These are phyloP conservation scores for Tricholomella constricta DNA, from an alignment of 768 basidiomycete genomes.

Conservation along the genomic window DNA sequence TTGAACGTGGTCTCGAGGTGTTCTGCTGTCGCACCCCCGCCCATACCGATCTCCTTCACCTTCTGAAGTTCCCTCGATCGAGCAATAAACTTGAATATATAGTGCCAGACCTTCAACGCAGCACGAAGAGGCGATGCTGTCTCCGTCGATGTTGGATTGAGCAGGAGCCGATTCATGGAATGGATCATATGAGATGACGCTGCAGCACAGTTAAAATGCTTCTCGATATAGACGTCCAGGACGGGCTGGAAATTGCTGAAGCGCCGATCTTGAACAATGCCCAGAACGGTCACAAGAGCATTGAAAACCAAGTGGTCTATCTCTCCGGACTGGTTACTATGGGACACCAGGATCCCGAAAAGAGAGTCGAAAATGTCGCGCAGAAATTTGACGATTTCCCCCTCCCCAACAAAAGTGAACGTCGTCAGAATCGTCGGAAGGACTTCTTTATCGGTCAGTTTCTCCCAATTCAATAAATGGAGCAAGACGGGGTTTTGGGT, in stretches of 20 bases:
- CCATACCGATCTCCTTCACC: constrained; percentile 74
- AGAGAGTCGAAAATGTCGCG: constrained; percentile 91
- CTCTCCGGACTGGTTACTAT: constrained; percentile 71
- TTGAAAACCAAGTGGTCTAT: constrained; percentile 89
- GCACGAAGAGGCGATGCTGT: constrained; percentile 80
- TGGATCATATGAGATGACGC: constrained; percentile 85
- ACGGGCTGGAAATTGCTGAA: constrained; percentile 96
- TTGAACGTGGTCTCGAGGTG: constrained; percentile 86
- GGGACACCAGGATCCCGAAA: constrained; percentile 83
- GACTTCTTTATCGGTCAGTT: constrained; percentile 59
- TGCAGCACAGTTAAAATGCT: constrained; percentile 79
- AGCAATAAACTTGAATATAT: constrained; percentile 93
- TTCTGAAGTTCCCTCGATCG: constrained; percentile 90
- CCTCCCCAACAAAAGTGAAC: constrained; percentile 91
- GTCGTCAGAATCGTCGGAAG: constrained; percentile 75
- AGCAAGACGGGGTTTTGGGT: constrained; percentile 89
- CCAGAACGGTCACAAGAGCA: constrained; percentile 86
- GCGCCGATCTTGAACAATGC: constrained; percentile 90
- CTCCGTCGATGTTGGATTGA: constrained; percentile 69
- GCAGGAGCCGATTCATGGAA: constrained; percentile 83
- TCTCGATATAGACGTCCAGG: constrained; percentile 89
- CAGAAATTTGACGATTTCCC: constrained; percentile 92
- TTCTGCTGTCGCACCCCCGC: constrained; percentile 79
- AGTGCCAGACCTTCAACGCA: constrained; percentile 95
- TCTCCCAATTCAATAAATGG: constrained; percentile 80